Evolutionary conservation across 2,329 filamentous ascomycete species (phyloP), one percentile per base, ranked within the genome.

Genomic region (Colletotrichum sp.): DNA sequence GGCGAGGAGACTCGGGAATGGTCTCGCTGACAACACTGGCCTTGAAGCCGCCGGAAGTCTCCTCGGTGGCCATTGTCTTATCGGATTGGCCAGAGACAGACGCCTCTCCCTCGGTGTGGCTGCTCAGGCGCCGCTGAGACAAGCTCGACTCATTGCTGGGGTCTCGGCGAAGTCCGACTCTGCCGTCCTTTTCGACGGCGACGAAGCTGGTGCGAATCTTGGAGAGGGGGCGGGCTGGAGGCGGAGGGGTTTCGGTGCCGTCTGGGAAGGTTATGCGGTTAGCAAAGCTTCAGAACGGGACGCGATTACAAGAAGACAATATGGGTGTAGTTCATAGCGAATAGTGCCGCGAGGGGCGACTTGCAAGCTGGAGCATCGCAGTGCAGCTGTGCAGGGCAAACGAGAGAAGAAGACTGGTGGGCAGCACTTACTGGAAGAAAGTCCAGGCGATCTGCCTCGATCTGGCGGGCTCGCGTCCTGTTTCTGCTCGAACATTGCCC

Each of bases 401-500:
- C 6, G 30, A n/a, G 21, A 34, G 32, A 24, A n/a, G n/a, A 64
- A 16, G 21, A 43, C 21, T 28, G 24, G 61, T 36, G 13, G 13
- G 34, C 61, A 64, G 7, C 12, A 75, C 73, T 73, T 85, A 91
- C 88, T 83, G 76, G 85, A 84, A 77, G 83, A 85, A 77, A 85
- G 84, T 77, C 89, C 91, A 70, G 93, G 93, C 74, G 93, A 94
- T 83, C 94, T 90, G 77, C 94, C 94, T 86, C 94, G 89, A 78
- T 94, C 93, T 18, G 92, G 92, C 78, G 92, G 90, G 80, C 90
- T 93, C 74, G 88, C 87, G 79, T 92, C 90, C 83, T 90, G 91
- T 85, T 92, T 94, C 83, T 92, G 92, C 88, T 96, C 94, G 83
- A 96, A 96, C 90, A 94, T 95, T 82, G 94, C 94, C 80, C 93